Percentiles rank a stretch among this genome's conserved stretches.
phyloP scores from a whole-genome alignment of 768 basidiomycete genomes.

The Lactifluus piperatus region DNA sequence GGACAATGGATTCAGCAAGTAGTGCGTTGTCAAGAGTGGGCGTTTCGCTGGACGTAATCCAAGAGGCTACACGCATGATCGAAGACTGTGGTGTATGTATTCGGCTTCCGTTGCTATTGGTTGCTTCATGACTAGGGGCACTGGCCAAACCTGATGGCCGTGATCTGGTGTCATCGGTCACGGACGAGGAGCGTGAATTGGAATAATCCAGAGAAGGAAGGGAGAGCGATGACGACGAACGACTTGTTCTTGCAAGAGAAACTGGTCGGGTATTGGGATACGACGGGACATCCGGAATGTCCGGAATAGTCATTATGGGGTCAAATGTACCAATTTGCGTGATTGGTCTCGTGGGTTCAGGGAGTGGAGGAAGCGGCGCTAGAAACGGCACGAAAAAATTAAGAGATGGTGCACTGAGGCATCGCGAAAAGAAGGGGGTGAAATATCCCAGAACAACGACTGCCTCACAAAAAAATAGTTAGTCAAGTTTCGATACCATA shows the following conservation, averaged over 20 bases:
- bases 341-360: slow-evolving; percentile 10
- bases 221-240: slow-evolving; percentile 13
- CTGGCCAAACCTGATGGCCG: slow-evolving; percentile 2
- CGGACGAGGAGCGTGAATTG: neutral
- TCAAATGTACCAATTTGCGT: slow-evolving; percentile 11
- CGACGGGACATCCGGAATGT: slow-evolving; percentile 15
- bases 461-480: neutral
- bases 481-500: neutral
- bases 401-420: slow-evolving; percentile 18
- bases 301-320: neutral
- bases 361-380: slow-evolving; percentile 18
- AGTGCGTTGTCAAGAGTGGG: slow-evolving; percentile 15
- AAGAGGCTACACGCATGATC: slow-evolving; percentile 7
- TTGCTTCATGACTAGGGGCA: neutral
- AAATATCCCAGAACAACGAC: slow-evolving; percentile 20
- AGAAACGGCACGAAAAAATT: slow-evolving; percentile 19
- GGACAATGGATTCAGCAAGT: slow-evolving; percentile 16
- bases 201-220: slow-evolving; percentile 8
- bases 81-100: neutral
- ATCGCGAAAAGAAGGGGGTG: slow-evolving; percentile 21
- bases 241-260: slow-evolving; percentile 2
- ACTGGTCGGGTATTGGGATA: slow-evolving; percentile 16
- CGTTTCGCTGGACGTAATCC: slow-evolving; percentile 15
- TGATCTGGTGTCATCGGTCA: slow-evolving; percentile 2
- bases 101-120: neutral